These are phyloP conservation scores for Capronia epimyces DNA, from an alignment of 2,329 filamentous ascomycete species.

Conservation along the genomic window DNA sequence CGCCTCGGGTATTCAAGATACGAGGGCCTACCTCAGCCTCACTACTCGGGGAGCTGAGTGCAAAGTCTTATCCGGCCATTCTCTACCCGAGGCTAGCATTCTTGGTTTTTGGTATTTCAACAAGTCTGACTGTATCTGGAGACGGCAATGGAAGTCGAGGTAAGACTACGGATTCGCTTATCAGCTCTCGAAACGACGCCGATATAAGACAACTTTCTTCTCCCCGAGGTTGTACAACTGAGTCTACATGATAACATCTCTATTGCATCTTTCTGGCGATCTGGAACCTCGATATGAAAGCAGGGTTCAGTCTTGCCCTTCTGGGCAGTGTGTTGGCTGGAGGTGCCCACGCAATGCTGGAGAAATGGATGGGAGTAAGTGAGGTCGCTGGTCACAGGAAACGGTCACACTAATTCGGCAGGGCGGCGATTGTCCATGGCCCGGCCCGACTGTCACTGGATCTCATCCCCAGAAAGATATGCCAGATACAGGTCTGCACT, in stretches of 20 bases:
- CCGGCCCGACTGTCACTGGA: conserved; percentile 8
- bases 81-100: too few relatives aligned
- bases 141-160: neutral
- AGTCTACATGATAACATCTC: neutral
- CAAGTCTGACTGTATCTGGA: neutral
- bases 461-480: conserved; percentile 18
- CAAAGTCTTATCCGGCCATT: too few relatives aligned
- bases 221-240: conserved; percentile 9
- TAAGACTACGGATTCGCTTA: neutral
- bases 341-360: conserved; percentile 8
- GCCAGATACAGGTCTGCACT: conserved; percentile 18
- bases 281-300: conserved; percentile 9
- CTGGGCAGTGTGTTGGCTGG: conserved; percentile 8
- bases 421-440: conserved; percentile 22
- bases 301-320: conserved; percentile 10
- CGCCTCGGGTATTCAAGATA: too few relatives aligned
- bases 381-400: neutral
- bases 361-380: conserved; percentile 21
- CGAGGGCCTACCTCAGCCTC: too few relatives aligned
- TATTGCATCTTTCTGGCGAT: conserved; percentile 1
- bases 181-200: conserved; percentile 1
- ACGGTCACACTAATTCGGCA: conserved; percentile 3
- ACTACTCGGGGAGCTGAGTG: too few relatives aligned
- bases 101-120: too few relatives aligned
- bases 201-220: conserved; percentile 5